Percentiles rank a stretch among this genome's conserved stretches.
Conservation (phyloP, 2,329 filamentous ascomycete genomes). For the Bipolaris sorokiniana region DNA sequence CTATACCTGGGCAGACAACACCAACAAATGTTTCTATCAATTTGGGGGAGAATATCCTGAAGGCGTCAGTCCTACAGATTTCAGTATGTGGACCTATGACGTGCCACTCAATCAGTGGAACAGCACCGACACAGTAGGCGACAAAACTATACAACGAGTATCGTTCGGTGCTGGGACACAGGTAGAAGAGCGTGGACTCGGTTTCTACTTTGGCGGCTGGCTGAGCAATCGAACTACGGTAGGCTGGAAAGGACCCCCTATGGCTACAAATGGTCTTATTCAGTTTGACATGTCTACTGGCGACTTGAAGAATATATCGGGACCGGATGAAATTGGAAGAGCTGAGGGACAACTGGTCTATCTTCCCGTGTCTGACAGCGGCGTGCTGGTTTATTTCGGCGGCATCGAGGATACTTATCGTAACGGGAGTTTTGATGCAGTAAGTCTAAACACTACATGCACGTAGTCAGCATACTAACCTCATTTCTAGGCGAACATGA, state of each 20-base stretch:
- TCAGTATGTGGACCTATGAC: conserved; percentile 65
- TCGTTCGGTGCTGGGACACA: conserved; percentile 65
- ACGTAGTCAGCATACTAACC: conserved; percentile 2
- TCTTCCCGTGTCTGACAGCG: conserved; percentile 64
- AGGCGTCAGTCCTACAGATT: conserved; percentile 51
- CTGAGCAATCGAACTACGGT: conserved; percentile 61
- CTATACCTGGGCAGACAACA: conserved; percentile 64
- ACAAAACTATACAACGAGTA: conserved; percentile 52
- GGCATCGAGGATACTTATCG: conserved; percentile 58
- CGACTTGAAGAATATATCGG: conserved; percentile 60
- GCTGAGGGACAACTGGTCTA: conserved; percentile 68
- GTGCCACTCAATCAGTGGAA: conserved; percentile 64
- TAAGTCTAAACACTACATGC: conserved; percentile 20
- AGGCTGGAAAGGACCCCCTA: conserved; percentile 57
- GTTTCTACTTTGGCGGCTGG: conserved; percentile 69
- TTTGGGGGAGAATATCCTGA: conserved; percentile 64
- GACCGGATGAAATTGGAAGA: conserved; percentile 59
- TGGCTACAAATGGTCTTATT: conserved; percentile 61
- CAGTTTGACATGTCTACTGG: conserved; percentile 63
- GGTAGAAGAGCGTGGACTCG: conserved; percentile 61
- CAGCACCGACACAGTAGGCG: conserved; percentile 49
- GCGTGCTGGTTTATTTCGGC: conserved; percentile 67
- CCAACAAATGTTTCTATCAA: conserved; percentile 68
- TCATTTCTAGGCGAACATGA: conserved; percentile 43
- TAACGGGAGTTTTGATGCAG: conserved; percentile 55